phyloP scores from a whole-genome alignment of 768 basidiomycete genomes.

The Austroboletus eburneus region DNA sequence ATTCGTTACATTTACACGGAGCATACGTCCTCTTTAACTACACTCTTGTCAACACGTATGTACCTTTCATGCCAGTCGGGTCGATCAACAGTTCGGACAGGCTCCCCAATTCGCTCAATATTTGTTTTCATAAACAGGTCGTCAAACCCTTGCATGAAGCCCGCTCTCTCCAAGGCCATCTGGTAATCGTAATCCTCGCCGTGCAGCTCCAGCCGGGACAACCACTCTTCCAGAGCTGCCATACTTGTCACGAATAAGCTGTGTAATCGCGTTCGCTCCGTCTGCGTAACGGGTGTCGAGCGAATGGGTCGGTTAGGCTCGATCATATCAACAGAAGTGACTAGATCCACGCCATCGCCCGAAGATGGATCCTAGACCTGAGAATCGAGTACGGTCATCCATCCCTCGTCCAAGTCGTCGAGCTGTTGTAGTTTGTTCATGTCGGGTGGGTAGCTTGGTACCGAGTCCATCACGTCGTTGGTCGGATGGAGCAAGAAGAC shows the following conservation, averaged over 20 bases:
- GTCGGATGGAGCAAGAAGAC: conserved; percentile 70
- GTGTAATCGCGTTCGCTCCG: conserved; percentile 65
- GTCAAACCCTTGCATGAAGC: conserved; percentile 59
- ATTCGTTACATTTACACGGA: too few relatives aligned
- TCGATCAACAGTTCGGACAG: conserved; percentile 26
- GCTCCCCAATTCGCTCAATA: conserved; percentile 57
- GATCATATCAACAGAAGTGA: conserved; percentile 37
- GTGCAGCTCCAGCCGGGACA: conserved; percentile 32
- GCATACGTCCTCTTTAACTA: too few relatives aligned
- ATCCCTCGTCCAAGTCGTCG: conserved; percentile 70
- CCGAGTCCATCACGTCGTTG: conserved; percentile 55
- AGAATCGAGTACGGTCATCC: conserved; percentile 59
- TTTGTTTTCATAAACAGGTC: conserved; percentile 60
- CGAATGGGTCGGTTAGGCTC: conserved; percentile 26
- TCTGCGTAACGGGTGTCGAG: conserved; percentile 56
- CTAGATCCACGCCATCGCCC: conserved; percentile 38
- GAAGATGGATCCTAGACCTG: conserved; percentile 63
- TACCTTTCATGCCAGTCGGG: too few relatives aligned
- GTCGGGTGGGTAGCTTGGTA: conserved; percentile 57
- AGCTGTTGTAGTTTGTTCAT: conserved; percentile 45
- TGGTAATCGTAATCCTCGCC: conserved; percentile 31
- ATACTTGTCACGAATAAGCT: conserved; percentile 63
- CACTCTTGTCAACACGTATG: too few relatives aligned
- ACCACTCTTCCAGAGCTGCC: conserved; percentile 66
- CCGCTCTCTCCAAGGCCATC: conserved; percentile 44